Base-by-base conservation (phyloP, 2,329 filamentous ascomycete species). In the Penicillium fuscoglaucum region DNA sequence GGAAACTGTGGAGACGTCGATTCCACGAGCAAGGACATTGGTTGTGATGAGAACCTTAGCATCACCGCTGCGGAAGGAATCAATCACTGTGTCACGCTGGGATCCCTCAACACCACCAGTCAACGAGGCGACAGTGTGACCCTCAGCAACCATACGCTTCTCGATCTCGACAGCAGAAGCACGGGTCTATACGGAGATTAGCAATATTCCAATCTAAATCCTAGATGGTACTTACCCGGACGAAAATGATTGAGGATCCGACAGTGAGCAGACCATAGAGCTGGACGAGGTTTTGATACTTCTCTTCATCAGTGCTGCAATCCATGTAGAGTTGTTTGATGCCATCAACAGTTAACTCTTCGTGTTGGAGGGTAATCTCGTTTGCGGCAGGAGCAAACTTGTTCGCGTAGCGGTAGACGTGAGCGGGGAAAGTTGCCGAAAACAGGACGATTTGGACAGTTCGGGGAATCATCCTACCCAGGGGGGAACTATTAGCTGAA, bases 261-360 rank as follows among this genome's bases (percentile, higher is more conserved):
- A 98, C 92, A 17, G 93, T 97, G 85, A 99, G 93, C 45, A 98
- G 82, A 58, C 93, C 93, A 73, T 99, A 99, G 59, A 99, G 89
- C 72, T 93, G 91, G 74, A 96, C 90, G 8, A 99, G 85, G 57
- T 90, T 87, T 37, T 89, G 85, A 72, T 96, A 99, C 74, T 98
- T 98, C 70, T 90, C 87, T 37, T 87, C 80, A 65, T 96, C 90
- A 35, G 83, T 83, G 24, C 90, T 85, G 70, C 93, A 98, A 75
- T 99, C 95, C 74, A 99, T 91, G 73, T 96, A 99, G 79, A 99
- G 91, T 72, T 99, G 95, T 66, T 93, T 96, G 73, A 99, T 99
- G 24, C 95, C 95, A 74, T 95, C 91, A 61, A 99, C 93, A 0
- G 93, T 98, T 68, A 98, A 86, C 72, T 99, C 91, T 68, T 96